Conservation (phyloP, 2,329 filamentous ascomycete genomes). For the Nigrospora sphaerica region DNA sequence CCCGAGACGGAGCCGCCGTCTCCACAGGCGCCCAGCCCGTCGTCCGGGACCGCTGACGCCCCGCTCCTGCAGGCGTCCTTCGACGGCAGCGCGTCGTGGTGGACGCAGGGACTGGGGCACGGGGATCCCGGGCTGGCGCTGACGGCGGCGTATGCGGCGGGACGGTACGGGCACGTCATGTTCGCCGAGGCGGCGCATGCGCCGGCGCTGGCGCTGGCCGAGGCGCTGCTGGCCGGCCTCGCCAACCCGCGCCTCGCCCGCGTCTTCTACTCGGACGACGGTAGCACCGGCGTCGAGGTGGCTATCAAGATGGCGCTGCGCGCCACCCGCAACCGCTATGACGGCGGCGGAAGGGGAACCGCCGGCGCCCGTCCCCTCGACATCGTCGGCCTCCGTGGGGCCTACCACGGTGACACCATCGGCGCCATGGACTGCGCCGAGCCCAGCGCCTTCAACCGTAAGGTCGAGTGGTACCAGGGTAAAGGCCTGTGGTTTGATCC, state of each 20-base stretch:
- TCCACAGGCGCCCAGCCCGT: conserved; percentile 3
- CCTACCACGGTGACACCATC: conserved; percentile 84
- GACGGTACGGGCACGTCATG: conserved; percentile 83
- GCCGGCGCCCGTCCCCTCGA: conserved; percentile 49
- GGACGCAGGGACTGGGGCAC: conserved; percentile 83
- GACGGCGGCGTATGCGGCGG: conserved; percentile 72
- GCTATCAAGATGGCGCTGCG: conserved; percentile 79
- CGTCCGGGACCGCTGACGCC: background rate
- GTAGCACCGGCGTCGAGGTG: conserved; percentile 78
- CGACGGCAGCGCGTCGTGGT: conserved; percentile 84
- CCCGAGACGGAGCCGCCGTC: background rate
- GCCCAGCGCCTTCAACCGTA: conserved; percentile 70
- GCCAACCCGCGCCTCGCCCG: conserved; percentile 59
- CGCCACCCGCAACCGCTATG: conserved; percentile 58
- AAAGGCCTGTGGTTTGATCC: conserved; percentile 78
- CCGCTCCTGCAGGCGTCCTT: conserved; percentile 57
- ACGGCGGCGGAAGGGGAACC: conserved; percentile 36
- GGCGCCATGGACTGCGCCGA: conserved; percentile 83
- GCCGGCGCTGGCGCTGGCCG: conserved; percentile 64
- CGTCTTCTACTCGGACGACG: conserved; percentile 79
- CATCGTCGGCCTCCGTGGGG: conserved; percentile 69
- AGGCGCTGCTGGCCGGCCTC: conserved; percentile 52
- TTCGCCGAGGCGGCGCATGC: conserved; percentile 76
- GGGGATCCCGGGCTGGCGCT: conserved; percentile 65
- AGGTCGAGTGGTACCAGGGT: conserved; percentile 79